Evolutionary conservation across 1,284 basidiomycete genomes (phyloP), one percentile per base, ranked within the genome.

Genomic region (Cutaneotrichosporon cyanovorans): DNA sequence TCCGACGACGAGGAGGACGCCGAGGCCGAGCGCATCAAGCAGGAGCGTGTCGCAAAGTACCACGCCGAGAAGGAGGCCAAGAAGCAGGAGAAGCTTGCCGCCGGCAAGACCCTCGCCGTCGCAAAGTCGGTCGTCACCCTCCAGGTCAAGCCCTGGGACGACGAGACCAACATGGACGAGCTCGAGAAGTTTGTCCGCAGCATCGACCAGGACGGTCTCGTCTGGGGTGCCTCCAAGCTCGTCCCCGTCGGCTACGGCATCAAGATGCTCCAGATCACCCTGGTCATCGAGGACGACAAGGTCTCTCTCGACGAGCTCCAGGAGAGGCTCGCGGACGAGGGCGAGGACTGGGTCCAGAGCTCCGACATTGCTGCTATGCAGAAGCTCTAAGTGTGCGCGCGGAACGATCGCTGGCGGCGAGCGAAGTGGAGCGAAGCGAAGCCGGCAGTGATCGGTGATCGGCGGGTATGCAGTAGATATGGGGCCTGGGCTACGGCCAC

Each of bases 101-200:
- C 69, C 44, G 69, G 68, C 50, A 90, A 91, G 77, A 77, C 83
- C 39, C 74, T 69, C 45, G 69, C 63, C 47, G 70, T 81, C 52
- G 91, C 90, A 68, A 96, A 96, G 87, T 90, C 55, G 42, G 76
- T 76, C 46, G 70, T 72, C 51, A 98, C 95, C 45, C 76, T 97
- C 63, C 91, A 97, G 61, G 90, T 98, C 57, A 98, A 97, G 77
- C 93, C 92, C 40, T 93, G 92, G 93, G 93, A 98, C 71, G 92
- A 97, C 72, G 91, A 96, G 78, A 99, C 93, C 51, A 88, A 97
- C 76, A 91, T 99, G 89, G 78, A 69, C 44, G 84, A 76, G 46
- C 78, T 98, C 60, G 93, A 98, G 75, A 73, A 78, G 35, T 64
- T 76, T 36, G 91, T 98, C 48, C 84, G 93, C 57, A 83, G 84